Conservation (phyloP, 108 stramenopile genomes). For the Fragilariopsis cylindrus region DNA sequence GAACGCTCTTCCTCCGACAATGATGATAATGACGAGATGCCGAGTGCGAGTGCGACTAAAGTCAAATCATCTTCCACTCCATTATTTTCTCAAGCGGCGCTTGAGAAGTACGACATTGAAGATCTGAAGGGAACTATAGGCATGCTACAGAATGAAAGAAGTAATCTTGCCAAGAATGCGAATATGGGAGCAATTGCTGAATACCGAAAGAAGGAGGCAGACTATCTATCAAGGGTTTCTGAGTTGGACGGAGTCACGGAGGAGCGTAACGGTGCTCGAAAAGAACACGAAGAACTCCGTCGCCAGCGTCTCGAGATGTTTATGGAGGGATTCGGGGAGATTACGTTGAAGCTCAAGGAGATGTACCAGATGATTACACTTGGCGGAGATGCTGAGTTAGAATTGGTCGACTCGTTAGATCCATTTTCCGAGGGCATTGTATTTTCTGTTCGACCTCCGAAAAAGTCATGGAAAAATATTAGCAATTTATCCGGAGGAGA, state of each 20-base stretch:
- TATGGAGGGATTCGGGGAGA: slow-evolving; percentile 96
- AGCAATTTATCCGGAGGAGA: slow-evolving; percentile 98
- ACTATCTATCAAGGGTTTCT: slow-evolving; percentile 83
- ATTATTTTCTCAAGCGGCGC: slow-evolving; percentile 44
- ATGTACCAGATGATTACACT: slow-evolving; percentile 99
- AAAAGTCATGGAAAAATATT: slow-evolving; percentile 99
- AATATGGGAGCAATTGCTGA: slow-evolving; percentile 94
- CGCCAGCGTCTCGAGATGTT: slow-evolving; percentile 96
- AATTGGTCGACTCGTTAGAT: slow-evolving; percentile 98
- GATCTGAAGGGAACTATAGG: slow-evolving; percentile 72
- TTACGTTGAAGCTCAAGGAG: slow-evolving; percentile 98
- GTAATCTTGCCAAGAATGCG: slow-evolving; percentile 82
- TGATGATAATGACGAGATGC: slow-evolving; percentile 3
- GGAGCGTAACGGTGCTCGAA: slow-evolving; percentile 80
- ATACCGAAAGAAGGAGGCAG: slow-evolving; percentile 90
- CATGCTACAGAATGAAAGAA: slow-evolving; percentile 75
- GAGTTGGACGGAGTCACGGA: slow-evolving; percentile 93
- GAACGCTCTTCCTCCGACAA: slow-evolving; percentile 9
- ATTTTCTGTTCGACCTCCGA: slow-evolving; percentile 97
- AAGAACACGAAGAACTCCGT: slow-evolving; percentile 89
- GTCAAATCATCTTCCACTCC: slow-evolving; percentile 34
- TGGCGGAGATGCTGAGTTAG: slow-evolving; percentile 99
- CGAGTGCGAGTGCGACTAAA: background rate
- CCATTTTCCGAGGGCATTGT: slow-evolving; percentile 98
- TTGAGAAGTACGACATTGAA: slow-evolving; percentile 63